Conservation (phyloP, 176 grass and related monocot species). For the Musa acuminata region DNA sequence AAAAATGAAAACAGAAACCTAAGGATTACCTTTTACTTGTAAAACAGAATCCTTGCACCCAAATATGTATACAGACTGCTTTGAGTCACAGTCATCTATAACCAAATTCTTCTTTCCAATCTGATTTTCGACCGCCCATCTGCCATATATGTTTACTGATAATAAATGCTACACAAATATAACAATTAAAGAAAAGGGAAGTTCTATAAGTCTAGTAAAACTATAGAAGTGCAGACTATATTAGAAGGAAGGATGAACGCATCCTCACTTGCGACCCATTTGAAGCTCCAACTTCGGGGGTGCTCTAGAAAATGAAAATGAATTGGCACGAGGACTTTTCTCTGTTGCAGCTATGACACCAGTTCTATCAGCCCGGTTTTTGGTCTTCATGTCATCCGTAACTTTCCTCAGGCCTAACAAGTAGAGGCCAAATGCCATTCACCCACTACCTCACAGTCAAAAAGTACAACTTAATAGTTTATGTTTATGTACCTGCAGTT, state of each 20-base stretch:
- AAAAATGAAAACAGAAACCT: conserved; percentile 7
- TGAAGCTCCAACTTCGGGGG: conserved; percentile 93
- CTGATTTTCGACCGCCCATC: conserved; percentile 94
- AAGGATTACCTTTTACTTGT: conserved; percentile 77
- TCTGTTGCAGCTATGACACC: conserved; percentile 45
- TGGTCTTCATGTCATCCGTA: conserved; percentile 86
- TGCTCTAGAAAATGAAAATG: conserved; percentile 55
- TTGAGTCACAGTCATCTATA: conserved; percentile 92
- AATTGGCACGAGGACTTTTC: conserved; percentile 41
- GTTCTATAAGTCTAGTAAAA: conserved; percentile 9
- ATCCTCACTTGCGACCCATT: conserved; percentile 86
- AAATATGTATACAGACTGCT: conserved; percentile 78
- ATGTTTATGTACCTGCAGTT: conserved; percentile 41
- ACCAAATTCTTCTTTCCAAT: conserved; percentile 68
- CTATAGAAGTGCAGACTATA: background rate
- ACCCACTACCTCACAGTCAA: background rate
- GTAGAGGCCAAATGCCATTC: background rate
- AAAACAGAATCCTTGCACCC: conserved; percentile 97
- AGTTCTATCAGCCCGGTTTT: conserved; percentile 73
- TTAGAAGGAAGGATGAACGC: conserved; percentile 1
- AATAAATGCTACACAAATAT: background rate
- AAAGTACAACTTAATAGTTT: background rate
- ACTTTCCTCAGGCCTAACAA: conserved; percentile 74
- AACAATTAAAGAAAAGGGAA: conserved; percentile 5
- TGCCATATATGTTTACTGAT: conserved; percentile 14